Base-by-base conservation (phyloP, 2,329 filamentous ascomycete genomes). In the Chaetomium sp. region DNA sequence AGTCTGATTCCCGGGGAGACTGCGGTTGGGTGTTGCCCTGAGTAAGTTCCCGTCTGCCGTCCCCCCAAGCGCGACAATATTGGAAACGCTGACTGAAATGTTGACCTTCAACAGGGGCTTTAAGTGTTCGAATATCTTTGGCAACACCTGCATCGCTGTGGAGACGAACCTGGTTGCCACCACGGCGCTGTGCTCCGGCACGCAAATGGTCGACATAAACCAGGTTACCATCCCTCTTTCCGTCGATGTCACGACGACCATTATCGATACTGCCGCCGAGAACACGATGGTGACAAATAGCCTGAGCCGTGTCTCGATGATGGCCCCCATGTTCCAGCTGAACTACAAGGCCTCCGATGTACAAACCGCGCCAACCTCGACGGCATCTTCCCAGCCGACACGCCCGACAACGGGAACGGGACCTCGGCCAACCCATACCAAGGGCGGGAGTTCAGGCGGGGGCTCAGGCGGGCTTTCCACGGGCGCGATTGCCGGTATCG, bases 251-350 rank as follows among this genome's bases (percentile, higher is more conserved):
- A 46, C 45, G 9, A 42, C 32, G 8, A 50, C 46, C 3, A 6
- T 12, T 4, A 49, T 37, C 5, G 19, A 40, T 27, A 27, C 19
- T 3, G 46, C 11, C 2, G 48, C 32, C n/a, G 9, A 10, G 6
- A n/a, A 6, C 11, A 19, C 38, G 11, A 6, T 14, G 12, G 8
- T 32, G 5, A 51, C 53, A 34, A 10, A 9, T n/a, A 46, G 27
- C 4, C 34, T 5, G 14, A 6, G n/a, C 5, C 2, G 49, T 4
- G n/a, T 14, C 2, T 14, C 19, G 19, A 27, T 56, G 34, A 2
- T 14, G 11, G 54, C 54, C 6, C 54, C 49, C 11, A 56, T 56
- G 54, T 52, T 52, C 34, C 54, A 56, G 40, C 34, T 53, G 9
- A 56, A 56, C 34, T 53, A 27, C 32, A 32, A 35, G 19, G 5